Evolutionary conservation across 2,329 filamentous ascomycete species (phyloP).

Genomic region (Fusarium chaquense): DNA sequence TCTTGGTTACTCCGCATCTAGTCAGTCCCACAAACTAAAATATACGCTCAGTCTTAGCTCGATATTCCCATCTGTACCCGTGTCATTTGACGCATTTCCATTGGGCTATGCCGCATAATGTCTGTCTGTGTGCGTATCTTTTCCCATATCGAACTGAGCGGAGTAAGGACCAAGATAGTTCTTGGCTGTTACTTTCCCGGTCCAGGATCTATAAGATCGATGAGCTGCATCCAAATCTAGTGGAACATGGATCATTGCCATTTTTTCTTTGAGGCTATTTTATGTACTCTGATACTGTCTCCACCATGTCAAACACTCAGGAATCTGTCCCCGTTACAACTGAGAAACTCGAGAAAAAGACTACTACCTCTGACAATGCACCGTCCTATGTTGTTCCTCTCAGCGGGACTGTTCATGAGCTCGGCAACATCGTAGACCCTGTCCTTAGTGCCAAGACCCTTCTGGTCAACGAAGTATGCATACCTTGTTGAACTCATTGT

Average conservation of each 20-base stretch:
- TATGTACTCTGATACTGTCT: background rate
- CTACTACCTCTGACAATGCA: background rate
- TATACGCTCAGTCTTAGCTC: background rate
- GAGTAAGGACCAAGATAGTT: background rate
- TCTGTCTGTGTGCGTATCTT: background rate
- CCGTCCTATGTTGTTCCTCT: background rate
- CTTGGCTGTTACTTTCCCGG: background rate
- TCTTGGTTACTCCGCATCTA: background rate
- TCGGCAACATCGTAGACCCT: background rate
- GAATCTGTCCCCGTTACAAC: background rate
- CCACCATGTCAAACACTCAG: background rate
- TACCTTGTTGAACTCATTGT: rapidly evolving
- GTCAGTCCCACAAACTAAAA: background rate
- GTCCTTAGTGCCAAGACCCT: constrained; percentile 1
- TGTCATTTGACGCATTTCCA: background rate
- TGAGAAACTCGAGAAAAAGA: constrained; percentile 1
- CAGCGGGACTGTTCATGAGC: background rate
- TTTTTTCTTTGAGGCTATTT: background rate
- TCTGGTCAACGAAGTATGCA: constrained; percentile 1
- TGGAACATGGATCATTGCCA: background rate
- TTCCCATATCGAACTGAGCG: background rate
- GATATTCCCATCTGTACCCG: constrained; percentile 5
- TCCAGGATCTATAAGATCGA: background rate
- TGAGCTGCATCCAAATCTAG: background rate
- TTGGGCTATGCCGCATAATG: background rate